Base-by-base conservation (phyloP, 495 filamentous ascomycete species). In the Astrothelium subdiscretum region DNA sequence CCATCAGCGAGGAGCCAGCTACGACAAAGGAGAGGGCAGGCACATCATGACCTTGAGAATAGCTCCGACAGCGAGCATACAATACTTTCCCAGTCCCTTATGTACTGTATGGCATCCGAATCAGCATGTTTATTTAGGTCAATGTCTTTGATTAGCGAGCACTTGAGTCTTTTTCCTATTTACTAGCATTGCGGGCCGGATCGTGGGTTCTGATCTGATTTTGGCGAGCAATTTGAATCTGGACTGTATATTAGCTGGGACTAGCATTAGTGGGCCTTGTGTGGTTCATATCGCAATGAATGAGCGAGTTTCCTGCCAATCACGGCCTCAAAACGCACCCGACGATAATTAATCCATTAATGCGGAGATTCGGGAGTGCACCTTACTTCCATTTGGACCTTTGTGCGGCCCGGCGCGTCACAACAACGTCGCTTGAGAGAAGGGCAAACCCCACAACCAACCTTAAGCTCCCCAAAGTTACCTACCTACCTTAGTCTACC, bases 11-110 rank as follows among this genome's bases (percentile, higher is more conserved):
- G 43, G 68, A 67, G n/a, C 29, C 43, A 2, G 32, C 60, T 59
- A 24, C 65, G 24, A 60, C 32, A 18, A 69, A 66, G 20, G 71
- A 71, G n/a, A 71, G 70, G 58, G 2, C 62, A 0, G 35, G n/a
- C 31, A n/a, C 52, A n/a, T 60, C 61, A 59, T 66, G 32, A 63
- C 29, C 12, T 31, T 4, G 11, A 2, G 3, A 59, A 26, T 10
- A 18, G 35, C 48, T 54, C 48, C 15, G 15, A 29, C 8, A 1
- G 6, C 24, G 48, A 29, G 48, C 40, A 32, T 63, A n/a, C 20
- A 26, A 24, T 18, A 44, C 31, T 61, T 31, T 40, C 40, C 59
- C 29, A 32, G 4, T 40, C 35, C 63, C 27, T 40, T 35, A 35
- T 27, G 60, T 60, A 59, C 65, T 43, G 22, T 32, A 63, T 27